Percentiles rank a stretch among this genome's conserved stretches.
phyloP scores from a whole-genome alignment of 768 basidiomycete species.

The Leccinum imitatum region DNA sequence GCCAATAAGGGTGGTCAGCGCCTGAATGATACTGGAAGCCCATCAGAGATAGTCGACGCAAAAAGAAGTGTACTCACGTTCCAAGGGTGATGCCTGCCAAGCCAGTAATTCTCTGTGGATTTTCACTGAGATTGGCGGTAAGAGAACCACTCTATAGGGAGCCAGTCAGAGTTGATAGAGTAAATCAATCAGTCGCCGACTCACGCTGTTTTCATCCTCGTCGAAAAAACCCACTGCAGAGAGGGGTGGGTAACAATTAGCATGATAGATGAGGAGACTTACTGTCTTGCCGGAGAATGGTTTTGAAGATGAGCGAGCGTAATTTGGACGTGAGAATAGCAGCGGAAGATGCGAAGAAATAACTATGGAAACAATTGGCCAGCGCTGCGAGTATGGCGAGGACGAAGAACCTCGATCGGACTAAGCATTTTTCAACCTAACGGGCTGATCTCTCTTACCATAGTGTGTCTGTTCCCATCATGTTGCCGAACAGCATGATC shows the following conservation, averaged over 20 bases:
- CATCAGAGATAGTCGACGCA: slow-evolving; percentile 2
- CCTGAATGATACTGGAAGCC: slow-evolving; percentile 68
- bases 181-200: slow-evolving; percentile 16
- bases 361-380: slow-evolving; percentile 67
- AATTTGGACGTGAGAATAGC: slow-evolving; percentile 69
- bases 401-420: slow-evolving; percentile 62
- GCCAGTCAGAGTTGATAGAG: background rate
- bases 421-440: slow-evolving; percentile 10
- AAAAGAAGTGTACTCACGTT: slow-evolving; percentile 42
- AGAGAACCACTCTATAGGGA: slow-evolving; percentile 68
- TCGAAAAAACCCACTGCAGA: slow-evolving; percentile 80
- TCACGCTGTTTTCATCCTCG: slow-evolving; percentile 74
- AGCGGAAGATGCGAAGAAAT: slow-evolving; percentile 65
- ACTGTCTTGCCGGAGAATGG: slow-evolving; percentile 89
- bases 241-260: background rate
- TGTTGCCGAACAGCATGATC: slow-evolving; percentile 43
- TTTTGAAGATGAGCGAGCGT: slow-evolving; percentile 68
- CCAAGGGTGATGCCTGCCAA: slow-evolving; percentile 87
- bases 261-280: slow-evolving; percentile 22
- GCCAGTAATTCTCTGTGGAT: slow-evolving; percentile 87
- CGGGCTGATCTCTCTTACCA: slow-evolving; percentile 40
- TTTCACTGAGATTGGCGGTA: slow-evolving; percentile 77
- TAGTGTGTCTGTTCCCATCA: slow-evolving; percentile 68
- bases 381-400: slow-evolving; percentile 69
- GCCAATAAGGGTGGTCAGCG: slow-evolving; percentile 61